Base-by-base conservation (phyloP, 2,329 filamentous ascomycete genomes). In the Arthrobotrys iridis region DNA sequence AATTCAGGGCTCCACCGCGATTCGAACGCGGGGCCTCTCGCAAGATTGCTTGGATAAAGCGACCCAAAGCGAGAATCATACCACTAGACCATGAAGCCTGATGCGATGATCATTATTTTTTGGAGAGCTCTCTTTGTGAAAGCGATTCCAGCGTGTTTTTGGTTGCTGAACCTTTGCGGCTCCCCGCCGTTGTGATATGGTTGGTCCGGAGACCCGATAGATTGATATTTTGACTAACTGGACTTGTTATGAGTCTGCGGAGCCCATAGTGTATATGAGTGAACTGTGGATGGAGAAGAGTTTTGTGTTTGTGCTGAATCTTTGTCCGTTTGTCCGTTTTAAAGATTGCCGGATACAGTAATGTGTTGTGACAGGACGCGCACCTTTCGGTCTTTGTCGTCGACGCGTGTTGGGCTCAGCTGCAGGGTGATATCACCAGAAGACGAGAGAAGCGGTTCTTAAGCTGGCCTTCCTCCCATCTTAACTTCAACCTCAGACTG, bases 11-110 rank as follows among this genome's bases (percentile, higher is more conserved):
- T 66, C 48, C 46, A 66, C 62, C 62, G 62, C 48, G 62, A 58
- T 33, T 66, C 46, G 62, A 66, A 66, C 62, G 48, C 62, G 62
- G 62, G 62, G 37, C 62, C 62, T 66, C 62, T 66, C 62, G 62
- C 62, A 66, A 15, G 28, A 64, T 52, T 64, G 30, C 59, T 40
- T n/a, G 59, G 20, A 64, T 24, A 24, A 22, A 46, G 41, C 59
- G n/a, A 52, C 60, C 60, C 60, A 64, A 64, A 82, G 81, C 81
- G 80, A 82, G 81, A 82, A 82, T 82, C 81, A 82, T 82, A 82
- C 81, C 80, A 79, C 81, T 82, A 82, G 81, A 82, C 81, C 81
- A 82, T 78, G 46, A 55, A 66, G 62, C 62, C 62, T 63, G 40
- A n/a, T n/a, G n/a, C n/a, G n/a, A n/a, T n/a, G n/a, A n/a, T n/a